A percentile compares a stretch with the other conserved stretches of the same genome.
phyloP scores from a whole-genome alignment of 2,329 filamentous ascomycete species.

The Talaromyces islandicus region DNA sequence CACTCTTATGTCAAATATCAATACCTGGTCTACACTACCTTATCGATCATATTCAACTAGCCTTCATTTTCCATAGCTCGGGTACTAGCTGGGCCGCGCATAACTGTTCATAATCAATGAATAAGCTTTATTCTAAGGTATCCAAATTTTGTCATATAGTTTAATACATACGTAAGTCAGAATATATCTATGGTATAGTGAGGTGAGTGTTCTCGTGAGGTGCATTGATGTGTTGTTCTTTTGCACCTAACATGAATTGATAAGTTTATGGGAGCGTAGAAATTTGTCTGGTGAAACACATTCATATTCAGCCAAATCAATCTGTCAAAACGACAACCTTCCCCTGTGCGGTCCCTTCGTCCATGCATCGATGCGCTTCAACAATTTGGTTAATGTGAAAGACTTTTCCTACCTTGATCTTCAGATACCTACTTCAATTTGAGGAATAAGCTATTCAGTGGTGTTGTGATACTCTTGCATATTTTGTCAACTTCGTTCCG shows the following conservation, averaged over 20 bases:
- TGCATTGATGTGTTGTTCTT: not conserved
- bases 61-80: not conserved
- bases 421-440: not conserved
- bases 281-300: not conserved
- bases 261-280: not conserved
- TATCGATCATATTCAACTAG: not conserved
- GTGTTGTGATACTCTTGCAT: not conserved
- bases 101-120: not conserved
- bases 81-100: not conserved
- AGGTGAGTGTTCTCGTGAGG: not conserved
- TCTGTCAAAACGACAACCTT: conserved; percentile 35
- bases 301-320: not conserved
- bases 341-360: conserved; percentile 37
- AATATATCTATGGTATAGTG: not conserved
- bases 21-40: not conserved
- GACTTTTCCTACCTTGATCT: not conserved
- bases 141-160: not conserved
- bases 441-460: not conserved
- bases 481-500: not conserved
- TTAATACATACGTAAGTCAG: too few species aligned
- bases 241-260: too few species aligned
- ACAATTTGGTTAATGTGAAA: conserved; percentile 37
- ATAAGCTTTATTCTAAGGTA: not conserved
- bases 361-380: conserved; percentile 41
- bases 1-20: not conserved